Evolutionary conservation across 129 eudicot species (phyloP).

Genomic region (Flaveria robusta): DNA sequence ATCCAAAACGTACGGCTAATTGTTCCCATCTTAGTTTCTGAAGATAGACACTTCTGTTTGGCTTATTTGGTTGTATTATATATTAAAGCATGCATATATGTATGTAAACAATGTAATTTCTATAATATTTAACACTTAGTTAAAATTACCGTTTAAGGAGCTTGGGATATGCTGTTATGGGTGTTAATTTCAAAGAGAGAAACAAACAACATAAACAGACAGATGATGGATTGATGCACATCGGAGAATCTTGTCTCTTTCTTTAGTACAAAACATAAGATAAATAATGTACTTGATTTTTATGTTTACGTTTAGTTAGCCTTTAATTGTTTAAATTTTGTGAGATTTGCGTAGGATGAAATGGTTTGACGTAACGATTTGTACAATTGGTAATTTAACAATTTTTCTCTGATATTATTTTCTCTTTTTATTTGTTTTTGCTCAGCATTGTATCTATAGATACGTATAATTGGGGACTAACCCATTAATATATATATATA

Average conservation of each 20-base stretch:
- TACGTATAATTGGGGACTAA: no score
- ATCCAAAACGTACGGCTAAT: slow-evolving; percentile 38
- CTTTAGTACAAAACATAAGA: neutral
- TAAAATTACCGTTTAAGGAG: slow-evolving; percentile 15
- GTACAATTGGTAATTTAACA: no score
- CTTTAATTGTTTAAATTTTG: neutral
- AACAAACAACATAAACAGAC: slow-evolving; percentile 29
- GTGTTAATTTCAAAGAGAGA: slow-evolving; percentile 43
- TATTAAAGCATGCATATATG: slow-evolving; percentile 18
- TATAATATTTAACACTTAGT: slow-evolving; percentile 9
- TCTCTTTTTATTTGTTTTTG: no score
- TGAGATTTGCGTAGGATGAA: neutral
- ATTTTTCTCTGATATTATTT: no score
- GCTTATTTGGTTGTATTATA: slow-evolving; percentile 14
- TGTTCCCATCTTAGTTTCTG: slow-evolving; percentile 23
- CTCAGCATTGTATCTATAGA: neutral
- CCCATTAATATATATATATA: no score
- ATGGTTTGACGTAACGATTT: no score
- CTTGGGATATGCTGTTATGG: slow-evolving; percentile 32
- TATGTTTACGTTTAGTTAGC: neutral
- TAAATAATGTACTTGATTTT: neutral
- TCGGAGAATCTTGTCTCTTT: neutral
- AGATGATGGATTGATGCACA: slow-evolving; percentile 9
- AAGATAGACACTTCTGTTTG: slow-evolving; percentile 16
- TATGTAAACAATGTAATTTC: slow-evolving; percentile 43